phyloP scores from a whole-genome alignment of 2,329 filamentous ascomycete species.

The Proliferodiscus dingleyae region DNA sequence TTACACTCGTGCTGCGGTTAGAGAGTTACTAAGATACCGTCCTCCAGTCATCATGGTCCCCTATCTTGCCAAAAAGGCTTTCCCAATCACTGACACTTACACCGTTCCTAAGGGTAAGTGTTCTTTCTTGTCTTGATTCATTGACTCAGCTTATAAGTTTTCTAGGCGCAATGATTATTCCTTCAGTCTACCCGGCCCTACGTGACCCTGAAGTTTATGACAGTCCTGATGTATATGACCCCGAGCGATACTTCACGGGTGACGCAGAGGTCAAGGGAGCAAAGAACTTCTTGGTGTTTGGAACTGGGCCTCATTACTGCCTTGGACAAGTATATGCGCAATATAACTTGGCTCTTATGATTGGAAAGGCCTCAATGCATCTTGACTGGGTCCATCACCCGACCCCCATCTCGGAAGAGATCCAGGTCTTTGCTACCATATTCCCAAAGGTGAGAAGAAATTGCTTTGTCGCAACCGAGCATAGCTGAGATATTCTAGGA shows the following conservation, averaged over 20 bases:
- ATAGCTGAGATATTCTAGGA: conserved; percentile 50
- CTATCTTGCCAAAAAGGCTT: conserved; percentile 89
- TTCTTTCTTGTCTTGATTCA: not conserved
- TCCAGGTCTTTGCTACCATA: conserved; percentile 97
- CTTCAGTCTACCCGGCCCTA: conserved; percentile 82
- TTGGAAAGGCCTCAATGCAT: conserved; percentile 82
- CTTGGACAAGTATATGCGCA: conserved; percentile 89
- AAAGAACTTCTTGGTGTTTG: conserved; percentile 97
- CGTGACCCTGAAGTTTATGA: conserved; percentile 91
- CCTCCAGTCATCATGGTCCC: conserved; percentile 97
- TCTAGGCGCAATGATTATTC: conserved; percentile 83
- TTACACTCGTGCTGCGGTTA: conserved; percentile 88
- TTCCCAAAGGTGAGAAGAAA: conserved; percentile 75
- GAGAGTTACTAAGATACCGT: conserved; percentile 86
- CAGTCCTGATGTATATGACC: conserved; percentile 82
- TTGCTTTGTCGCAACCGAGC: conserved; percentile 19
- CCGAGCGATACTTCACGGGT: conserved; percentile 85
- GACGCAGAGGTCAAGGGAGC: conserved; percentile 72
- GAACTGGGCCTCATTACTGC: conserved; percentile 94
- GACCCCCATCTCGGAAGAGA: conserved; percentile 81
- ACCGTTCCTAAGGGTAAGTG: conserved; percentile 78
- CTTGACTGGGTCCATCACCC: conserved; percentile 88
- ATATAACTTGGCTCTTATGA: conserved; percentile 80
- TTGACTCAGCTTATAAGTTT: conserved; percentile 12
- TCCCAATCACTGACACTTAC: conserved; percentile 82